Base-by-base conservation (phyloP, 2,329 filamentous ascomycete species). In the Calonectria pseudoturangicola region DNA sequence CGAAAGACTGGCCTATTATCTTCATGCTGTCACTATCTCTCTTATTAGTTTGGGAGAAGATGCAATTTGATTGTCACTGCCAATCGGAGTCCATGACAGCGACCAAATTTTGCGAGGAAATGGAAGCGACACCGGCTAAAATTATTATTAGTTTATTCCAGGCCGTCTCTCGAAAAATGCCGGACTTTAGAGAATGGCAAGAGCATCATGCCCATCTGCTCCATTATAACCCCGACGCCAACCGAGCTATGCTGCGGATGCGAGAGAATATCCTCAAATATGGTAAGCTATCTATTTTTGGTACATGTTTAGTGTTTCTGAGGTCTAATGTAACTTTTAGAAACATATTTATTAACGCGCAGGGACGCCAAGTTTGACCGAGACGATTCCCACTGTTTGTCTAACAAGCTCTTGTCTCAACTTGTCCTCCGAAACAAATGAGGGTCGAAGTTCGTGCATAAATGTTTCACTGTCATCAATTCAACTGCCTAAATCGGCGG, bases 341-440 rank as follows among this genome's bases (percentile, higher is more conserved):
- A 60, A 33, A 8, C 33, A 15, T 41, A 60, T 41, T 27, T 60
- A 25, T 41, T 25, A 16, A 28, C 33, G 2, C 33, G 54, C 13
- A 27, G 21, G 21, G 54, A 60, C 8, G 36, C 54, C 36, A 18
- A 60, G 33, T 60, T 60, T 60, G 54, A 60, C 13, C 12, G 33
- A 41, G 54, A 41, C 33, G 15, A 60, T 21, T 33, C 54, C 36
- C 54, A 60, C 54, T 41, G n/a, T 41, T 60, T 60, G 15, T 60
- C 54, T 12, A 60, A 41, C 54, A 41, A 27, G 54, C 18, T 60
- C 21, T 36, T 60, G 54, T 60, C 54, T 60, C 54, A 60, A 27
- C 13, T 60, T 41, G 54, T 60, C 12, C 54, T 60, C 39, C 33
- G 21, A 60, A 36, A 60, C 33, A 41, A 12, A 7, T 15, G 54